Conservation (phyloP, 805 yeast genomes). For the Saccharomycopsis fibuligera region DNA sequence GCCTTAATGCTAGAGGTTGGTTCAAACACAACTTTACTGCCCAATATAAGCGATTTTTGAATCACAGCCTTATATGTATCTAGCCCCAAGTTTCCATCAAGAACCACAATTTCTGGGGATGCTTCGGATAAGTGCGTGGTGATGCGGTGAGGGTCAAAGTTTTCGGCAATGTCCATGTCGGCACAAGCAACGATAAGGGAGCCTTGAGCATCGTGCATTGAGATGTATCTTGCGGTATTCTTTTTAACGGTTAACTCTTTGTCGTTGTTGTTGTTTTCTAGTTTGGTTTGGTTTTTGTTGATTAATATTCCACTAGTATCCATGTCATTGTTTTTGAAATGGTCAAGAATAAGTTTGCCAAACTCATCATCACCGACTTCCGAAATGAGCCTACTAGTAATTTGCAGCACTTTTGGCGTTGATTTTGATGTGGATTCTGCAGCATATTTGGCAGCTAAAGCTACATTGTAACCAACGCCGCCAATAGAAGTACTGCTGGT, state of each 20-base stretch:
- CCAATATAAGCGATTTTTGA: constrained; percentile 19
- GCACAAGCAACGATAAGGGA: constrained; percentile 71
- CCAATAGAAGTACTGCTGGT: constrained; percentile 52
- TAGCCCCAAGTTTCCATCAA: constrained; percentile 64
- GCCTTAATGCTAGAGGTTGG: constrained; percentile 76
- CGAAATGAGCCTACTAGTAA: constrained; percentile 42
- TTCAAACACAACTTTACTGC: constrained; percentile 47
- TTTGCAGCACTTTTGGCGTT: constrained; percentile 11
- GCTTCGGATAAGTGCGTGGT: constrained; percentile 33
- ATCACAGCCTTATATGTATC: constrained; percentile 35
- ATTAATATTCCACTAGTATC: constrained; percentile 25
- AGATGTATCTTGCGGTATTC: constrained; percentile 65
- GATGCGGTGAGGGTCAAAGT: constrained; percentile 39
- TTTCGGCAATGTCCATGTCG: constrained; percentile 70
- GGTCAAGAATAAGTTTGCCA: constrained; percentile 36
- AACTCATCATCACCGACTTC: constrained; percentile 54
- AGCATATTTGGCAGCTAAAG: constrained; percentile 47
- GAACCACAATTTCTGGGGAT: constrained; percentile 44
- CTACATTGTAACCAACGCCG: constrained; percentile 81
- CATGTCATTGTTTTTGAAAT: constrained; percentile 27
- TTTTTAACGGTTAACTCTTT: constrained; percentile 34
- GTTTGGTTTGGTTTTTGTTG: background rate
- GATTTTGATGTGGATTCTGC: constrained; percentile 24
- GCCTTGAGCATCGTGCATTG: constrained; percentile 59
- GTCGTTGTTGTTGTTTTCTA: constrained; percentile 25